These are phyloP conservation scores for Grammothele lineata DNA, from an alignment of 768 basidiomycete genomes.

Conservation along the genomic window DNA sequence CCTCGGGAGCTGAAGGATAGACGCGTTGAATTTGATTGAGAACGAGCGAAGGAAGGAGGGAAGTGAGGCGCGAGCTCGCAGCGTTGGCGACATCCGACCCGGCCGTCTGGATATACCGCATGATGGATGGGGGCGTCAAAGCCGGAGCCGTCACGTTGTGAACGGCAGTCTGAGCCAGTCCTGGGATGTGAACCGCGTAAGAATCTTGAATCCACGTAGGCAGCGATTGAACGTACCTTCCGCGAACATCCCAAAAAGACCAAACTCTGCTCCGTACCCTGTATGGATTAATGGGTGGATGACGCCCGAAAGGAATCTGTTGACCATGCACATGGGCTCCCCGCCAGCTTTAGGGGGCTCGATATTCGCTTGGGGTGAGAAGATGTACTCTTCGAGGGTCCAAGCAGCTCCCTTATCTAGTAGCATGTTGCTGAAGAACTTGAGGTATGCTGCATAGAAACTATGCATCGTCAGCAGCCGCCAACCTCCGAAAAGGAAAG, in stretches of 20 bases:
- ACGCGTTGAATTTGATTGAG: slow-evolving; percentile 4
- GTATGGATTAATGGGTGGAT: slow-evolving; percentile 61
- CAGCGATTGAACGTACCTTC: no score
- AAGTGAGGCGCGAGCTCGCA: slow-evolving; percentile 3
- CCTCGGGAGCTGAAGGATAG: not conserved
- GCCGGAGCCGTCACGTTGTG: slow-evolving; percentile 7
- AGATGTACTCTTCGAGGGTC: slow-evolving; percentile 55
- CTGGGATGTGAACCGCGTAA: not conserved
- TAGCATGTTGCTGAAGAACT: slow-evolving; percentile 43
- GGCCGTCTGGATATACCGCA: slow-evolving; percentile 35
- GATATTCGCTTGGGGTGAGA: slow-evolving; percentile 32
- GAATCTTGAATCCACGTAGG: no score
- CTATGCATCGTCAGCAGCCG: no score
- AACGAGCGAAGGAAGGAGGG: slow-evolving; percentile 6
- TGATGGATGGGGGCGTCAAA: slow-evolving; percentile 6
- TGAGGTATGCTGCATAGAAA: slow-evolving; percentile 50
- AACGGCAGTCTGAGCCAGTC: slow-evolving; percentile 17
- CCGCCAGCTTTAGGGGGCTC: slow-evolving; percentile 10
- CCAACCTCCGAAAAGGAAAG: no score
- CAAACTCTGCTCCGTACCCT: slow-evolving; percentile 60
- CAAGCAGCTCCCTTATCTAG: slow-evolving; percentile 38
- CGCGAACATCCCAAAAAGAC: slow-evolving; percentile 49
- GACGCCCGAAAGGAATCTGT: slow-evolving; percentile 48
- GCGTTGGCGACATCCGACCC: slow-evolving; percentile 14
- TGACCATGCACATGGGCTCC: slow-evolving; percentile 49